phyloP scores from a whole-genome alignment of 352 stramenopile genomes.

The Globisporangium spiculum region DNA sequence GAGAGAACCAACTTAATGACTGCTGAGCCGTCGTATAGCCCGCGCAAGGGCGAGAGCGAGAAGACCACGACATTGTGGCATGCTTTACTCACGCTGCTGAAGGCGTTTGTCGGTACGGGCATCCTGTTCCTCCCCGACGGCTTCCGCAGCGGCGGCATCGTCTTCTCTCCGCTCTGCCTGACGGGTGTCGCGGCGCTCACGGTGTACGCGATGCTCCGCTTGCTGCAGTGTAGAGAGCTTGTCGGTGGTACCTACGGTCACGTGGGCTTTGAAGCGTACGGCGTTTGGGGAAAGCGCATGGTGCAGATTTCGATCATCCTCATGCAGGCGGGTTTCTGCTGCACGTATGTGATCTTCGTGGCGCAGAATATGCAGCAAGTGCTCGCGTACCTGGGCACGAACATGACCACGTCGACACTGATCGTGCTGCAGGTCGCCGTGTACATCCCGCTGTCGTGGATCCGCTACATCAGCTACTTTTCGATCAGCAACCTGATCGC shows the following conservation, averaged over 20 bases:
- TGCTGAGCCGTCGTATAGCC: constrained; percentile 22
- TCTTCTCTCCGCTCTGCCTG: constrained; percentile 74
- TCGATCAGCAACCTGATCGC: constrained; percentile 82
- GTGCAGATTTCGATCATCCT: constrained; percentile 83
- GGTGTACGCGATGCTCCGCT: constrained; percentile 70
- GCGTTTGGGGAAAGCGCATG: constrained; percentile 62
- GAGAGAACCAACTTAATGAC: constrained; percentile 34
- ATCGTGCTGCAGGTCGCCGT: constrained; percentile 73
- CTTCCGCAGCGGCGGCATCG: constrained; percentile 65
- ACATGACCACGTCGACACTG: constrained; percentile 45
- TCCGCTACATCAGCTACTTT: constrained; percentile 87
- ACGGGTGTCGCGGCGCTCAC: constrained; percentile 61
- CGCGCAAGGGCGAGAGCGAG: constrained; percentile 32
- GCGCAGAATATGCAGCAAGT: constrained; percentile 78
- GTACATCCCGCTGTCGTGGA: constrained; percentile 81
- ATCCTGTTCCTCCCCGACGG: constrained; percentile 78
- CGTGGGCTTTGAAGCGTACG: constrained; percentile 64
- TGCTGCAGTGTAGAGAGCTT: constrained; percentile 65
- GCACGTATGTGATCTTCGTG: constrained; percentile 84
- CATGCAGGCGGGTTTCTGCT: constrained; percentile 84
- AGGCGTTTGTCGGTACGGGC: constrained; percentile 79
- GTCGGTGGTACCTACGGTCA: constrained; percentile 79
- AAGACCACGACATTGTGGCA: constrained; percentile 83
- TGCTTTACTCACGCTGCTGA: constrained; percentile 71
- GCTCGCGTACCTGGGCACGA: constrained; percentile 46